These are phyloP conservation scores for Phytopythium aichiense DNA, from an alignment of 352 stramenopile genomes.

Conservation along the genomic window DNA sequence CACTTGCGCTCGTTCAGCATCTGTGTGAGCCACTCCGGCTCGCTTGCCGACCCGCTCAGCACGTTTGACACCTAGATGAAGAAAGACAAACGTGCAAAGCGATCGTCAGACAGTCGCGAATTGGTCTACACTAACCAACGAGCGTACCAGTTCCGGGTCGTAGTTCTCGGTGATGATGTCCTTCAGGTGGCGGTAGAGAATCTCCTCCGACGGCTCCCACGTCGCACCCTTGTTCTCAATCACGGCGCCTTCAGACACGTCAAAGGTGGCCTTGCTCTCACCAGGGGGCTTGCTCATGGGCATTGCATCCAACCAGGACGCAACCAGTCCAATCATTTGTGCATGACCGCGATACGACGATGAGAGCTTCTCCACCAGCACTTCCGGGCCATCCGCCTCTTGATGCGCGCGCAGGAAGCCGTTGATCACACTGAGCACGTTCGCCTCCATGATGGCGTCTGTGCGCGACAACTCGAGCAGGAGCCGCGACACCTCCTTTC, in stretches of 20 bases:
- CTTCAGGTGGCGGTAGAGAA: slow-evolving; percentile 74
- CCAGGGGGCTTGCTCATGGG: slow-evolving; percentile 51
- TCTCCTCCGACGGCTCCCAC: slow-evolving; percentile 73
- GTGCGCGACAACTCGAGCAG: slow-evolving; percentile 64
- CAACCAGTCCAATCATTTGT: slow-evolving; percentile 85
- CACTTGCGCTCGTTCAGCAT: slow-evolving; percentile 83
- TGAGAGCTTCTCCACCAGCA: slow-evolving; percentile 83
- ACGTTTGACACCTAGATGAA: slow-evolving; percentile 67
- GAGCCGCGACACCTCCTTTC: slow-evolving; percentile 67
- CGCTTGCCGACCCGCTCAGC: slow-evolving; percentile 63
- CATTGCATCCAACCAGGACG: slow-evolving; percentile 72
- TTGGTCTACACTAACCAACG: background rate
- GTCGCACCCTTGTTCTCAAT: slow-evolving; percentile 62
- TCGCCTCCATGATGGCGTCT: slow-evolving; percentile 82
- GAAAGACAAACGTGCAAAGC: background rate
- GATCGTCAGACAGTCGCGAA: background rate
- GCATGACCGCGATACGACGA: slow-evolving; percentile 83
- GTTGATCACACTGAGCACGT: slow-evolving; percentile 80
- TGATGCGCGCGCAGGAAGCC: slow-evolving; percentile 76
- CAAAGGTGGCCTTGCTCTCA: slow-evolving; percentile 75
- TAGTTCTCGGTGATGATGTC: slow-evolving; percentile 79
- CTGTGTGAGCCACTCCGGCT: slow-evolving; percentile 79
- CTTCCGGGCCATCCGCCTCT: slow-evolving; percentile 76
- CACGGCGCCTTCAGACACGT: slow-evolving; percentile 60
- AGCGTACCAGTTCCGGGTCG: slow-evolving; percentile 66